phyloP scores from a whole-genome alignment of 176 grass and related monocot genomes.

The Bonia amplexicaulis region DNA sequence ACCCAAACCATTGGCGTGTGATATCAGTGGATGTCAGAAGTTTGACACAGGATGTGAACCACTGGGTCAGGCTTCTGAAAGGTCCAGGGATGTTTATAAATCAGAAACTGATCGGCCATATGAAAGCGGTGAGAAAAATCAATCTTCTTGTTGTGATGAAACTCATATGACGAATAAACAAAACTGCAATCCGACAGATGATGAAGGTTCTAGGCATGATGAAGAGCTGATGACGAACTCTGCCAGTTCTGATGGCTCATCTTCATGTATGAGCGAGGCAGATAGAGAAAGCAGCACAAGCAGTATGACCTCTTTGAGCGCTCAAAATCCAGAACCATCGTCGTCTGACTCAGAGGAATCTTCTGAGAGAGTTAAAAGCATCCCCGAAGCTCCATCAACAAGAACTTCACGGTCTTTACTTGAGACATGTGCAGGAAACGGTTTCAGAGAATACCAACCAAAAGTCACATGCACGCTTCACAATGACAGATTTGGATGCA shows the following conservation, averaged over 20 bases:
- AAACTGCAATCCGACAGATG: constrained; percentile 26
- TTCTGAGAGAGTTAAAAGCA: constrained; percentile 24
- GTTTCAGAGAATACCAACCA: constrained; percentile 51
- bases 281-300: constrained; percentile 65
- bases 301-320: constrained; percentile 61
- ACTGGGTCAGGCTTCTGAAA: constrained; percentile 29
- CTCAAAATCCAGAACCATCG: constrained; percentile 65
- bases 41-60: constrained; percentile 11
- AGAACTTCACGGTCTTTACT: constrained; percentile 44
- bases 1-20: constrained; percentile 24
- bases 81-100: constrained; percentile 23
- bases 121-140: constrained; percentile 6
- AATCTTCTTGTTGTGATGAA: constrained; percentile 27
- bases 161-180: constrained; percentile 16
- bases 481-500: constrained; percentile 34
- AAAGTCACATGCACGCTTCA: constrained; percentile 24
- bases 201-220: constrained; percentile 34
- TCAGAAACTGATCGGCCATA: constrained; percentile 18
- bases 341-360: constrained; percentile 84
- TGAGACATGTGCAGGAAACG: constrained; percentile 39
- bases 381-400: constrained; percentile 25
- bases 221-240: constrained; percentile 41
- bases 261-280: constrained; percentile 69
- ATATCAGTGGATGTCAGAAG: constrained; percentile 28
- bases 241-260: constrained; percentile 60